These are phyloP conservation scores for Pichia sp. DNA, from an alignment of 1,139 yeast species.

Conservation along the genomic window DNA sequence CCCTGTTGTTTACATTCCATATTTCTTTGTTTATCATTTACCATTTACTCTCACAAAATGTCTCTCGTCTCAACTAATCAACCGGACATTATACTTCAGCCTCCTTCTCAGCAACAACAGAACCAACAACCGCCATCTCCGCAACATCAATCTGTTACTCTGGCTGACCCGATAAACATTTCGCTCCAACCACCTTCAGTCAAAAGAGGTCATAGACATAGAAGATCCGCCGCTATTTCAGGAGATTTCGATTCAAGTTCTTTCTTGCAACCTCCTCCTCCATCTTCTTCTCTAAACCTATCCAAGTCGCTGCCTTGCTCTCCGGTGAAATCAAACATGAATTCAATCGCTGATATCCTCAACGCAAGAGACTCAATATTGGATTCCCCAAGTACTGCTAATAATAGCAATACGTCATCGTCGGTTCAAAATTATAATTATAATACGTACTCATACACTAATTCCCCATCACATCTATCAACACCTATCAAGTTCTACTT, in stretches of 20 bases:
- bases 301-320: conserved; percentile 17
- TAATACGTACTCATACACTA: not conserved
- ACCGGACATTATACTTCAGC: not conserved
- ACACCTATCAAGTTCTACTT: conserved; percentile 28
- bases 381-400: not conserved
- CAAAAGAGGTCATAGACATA: conserved; percentile 58
- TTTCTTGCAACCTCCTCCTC: conserved; percentile 11
- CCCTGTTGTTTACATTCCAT: no score
- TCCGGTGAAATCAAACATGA: conserved; percentile 9
- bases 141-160: not conserved
- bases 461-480: conserved; percentile 6
- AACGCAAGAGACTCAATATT: not conserved
- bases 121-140: no score
- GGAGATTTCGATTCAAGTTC: conserved; percentile 59
- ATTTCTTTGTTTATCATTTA: no score
- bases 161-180: conserved; percentile 17
- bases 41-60: no score
- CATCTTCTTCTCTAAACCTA: not conserved
- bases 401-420: no score
- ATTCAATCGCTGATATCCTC: not conserved
- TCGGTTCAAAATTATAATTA: not conserved
- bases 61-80: not conserved
- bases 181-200: conserved; percentile 8
- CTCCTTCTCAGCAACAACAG: not conserved
- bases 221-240: conserved; percentile 70